A percentile compares a stretch with the other conserved stretches of the same genome.
Conservation (phyloP, 176 grass and related monocot species). For the Oryza australiensis region DNA sequence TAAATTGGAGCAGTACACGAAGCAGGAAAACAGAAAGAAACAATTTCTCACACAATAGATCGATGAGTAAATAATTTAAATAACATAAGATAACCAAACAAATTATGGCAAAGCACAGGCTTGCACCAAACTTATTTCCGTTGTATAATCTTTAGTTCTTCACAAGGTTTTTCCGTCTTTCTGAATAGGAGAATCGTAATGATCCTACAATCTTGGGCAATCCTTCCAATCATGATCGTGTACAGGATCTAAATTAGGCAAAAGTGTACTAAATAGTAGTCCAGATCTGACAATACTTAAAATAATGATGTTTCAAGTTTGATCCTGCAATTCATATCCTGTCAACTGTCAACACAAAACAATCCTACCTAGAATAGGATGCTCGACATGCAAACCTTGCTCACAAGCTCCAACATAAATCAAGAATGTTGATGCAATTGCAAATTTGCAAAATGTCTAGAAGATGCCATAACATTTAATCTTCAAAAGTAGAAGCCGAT, state of each 20-base stretch:
- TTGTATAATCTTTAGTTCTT: neutral
- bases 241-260: neutral
- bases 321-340: no score
- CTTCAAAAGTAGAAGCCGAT: no score
- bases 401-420: no score
- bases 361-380: no score
- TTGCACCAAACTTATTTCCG: neutral
- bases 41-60: neutral
- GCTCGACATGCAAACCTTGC: no score
- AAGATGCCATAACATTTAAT: no score
- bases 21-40: conserved; percentile 13
- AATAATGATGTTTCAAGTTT: no score
- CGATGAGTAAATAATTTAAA: neutral
- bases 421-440: no score
- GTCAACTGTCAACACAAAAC: no score
- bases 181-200: neutral
- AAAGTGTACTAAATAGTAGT: neutral
- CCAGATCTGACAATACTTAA: no score
- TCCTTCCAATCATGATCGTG: neutral
- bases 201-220: neutral
- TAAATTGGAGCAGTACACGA: neutral
- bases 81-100: neutral
- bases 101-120: conserved; percentile 21
- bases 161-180: neutral
- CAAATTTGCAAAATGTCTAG: no score